Percentiles rank a stretch among this genome's conserved stretches.
These are phyloP conservation scores for Gymnopilus junonius DNA, from an alignment of 768 basidiomycete genomes.

Conservation along the genomic window DNA sequence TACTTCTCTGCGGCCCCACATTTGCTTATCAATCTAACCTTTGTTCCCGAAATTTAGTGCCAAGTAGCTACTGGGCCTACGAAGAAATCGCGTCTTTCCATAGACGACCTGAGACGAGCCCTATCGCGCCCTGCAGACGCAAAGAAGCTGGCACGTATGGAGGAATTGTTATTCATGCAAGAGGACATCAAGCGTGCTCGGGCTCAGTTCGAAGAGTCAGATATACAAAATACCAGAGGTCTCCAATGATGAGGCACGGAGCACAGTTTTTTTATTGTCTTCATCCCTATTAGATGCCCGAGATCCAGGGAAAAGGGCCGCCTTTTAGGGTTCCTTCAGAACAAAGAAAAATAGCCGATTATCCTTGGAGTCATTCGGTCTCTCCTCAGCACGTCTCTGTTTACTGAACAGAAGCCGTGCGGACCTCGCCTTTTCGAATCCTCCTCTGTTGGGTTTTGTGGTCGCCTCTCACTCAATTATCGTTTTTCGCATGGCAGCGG, in stretches of 20 bases:
- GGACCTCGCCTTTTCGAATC: too few species aligned
- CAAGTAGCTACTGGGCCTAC: constrained; percentile 72
- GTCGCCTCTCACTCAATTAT: too few species aligned
- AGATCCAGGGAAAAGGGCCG: too few species aligned
- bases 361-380: too few species aligned
- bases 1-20: constrained; percentile 23
- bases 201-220: constrained; percentile 68
- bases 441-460: too few species aligned
- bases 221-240: constrained; percentile 33
- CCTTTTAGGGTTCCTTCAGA: too few species aligned
- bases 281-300: neutral
- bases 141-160: constrained; percentile 91
- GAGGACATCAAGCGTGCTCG: constrained; percentile 91
- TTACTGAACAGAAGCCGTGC: too few species aligned
- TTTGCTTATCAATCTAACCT: constrained; percentile 7
- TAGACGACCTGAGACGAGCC: constrained; percentile 84
- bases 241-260: neutral
- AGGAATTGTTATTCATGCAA: constrained; percentile 91
- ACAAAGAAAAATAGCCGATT: too few species aligned
- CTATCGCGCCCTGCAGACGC: constrained; percentile 86
- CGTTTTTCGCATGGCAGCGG: too few species aligned
- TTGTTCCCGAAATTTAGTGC: constrained; percentile 51
- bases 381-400: too few species aligned
- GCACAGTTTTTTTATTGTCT: neutral
- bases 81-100: constrained; percentile 74